Evolutionary conservation across 768 basidiomycete genomes (phyloP).

Genomic region (Collybia sordida): DNA sequence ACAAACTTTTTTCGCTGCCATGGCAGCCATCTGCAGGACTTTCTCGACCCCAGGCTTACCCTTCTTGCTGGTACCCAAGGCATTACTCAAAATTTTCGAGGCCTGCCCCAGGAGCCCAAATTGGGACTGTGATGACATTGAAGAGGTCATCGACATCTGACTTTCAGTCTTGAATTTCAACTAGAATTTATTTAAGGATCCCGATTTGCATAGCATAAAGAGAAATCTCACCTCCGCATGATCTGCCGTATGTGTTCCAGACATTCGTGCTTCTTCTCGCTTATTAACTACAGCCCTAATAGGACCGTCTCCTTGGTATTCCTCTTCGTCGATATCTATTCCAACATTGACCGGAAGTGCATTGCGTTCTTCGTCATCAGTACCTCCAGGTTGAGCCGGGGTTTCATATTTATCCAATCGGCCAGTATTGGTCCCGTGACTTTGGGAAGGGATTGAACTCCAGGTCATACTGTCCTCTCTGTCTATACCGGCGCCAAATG

Average conservation of each 20-base stretch:
- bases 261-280: constrained; percentile 41
- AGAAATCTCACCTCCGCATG: constrained; percentile 41
- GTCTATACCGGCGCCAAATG: constrained; percentile 46
- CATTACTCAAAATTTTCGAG: constrained; percentile 63
- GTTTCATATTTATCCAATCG: constrained; percentile 15
- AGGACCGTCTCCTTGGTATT: constrained; percentile 32
- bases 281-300: constrained; percentile 29
- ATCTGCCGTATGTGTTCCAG: constrained; percentile 34
- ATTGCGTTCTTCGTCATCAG: constrained; percentile 10
- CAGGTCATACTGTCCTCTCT: constrained; percentile 76
- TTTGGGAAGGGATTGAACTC: constrained; percentile 67
- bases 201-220: constrained; percentile 1
- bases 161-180: constrained; percentile 44
- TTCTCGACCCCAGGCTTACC: constrained; percentile 77
- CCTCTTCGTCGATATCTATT: constrained; percentile 37
- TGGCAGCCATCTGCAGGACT: constrained; percentile 73
- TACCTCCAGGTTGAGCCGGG: constrained; percentile 8
- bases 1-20: constrained; percentile 86
- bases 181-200: constrained; percentile 13
- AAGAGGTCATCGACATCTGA: constrained; percentile 56
- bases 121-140: constrained; percentile 47
- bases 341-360: constrained; percentile 31
- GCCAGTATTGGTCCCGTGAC: constrained; percentile 45
- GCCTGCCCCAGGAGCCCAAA: constrained; percentile 70
- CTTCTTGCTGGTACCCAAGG: constrained; percentile 72